Evolutionary conservation across 352 stramenopile species (phyloP), one percentile per base, ranked within the genome.

Genomic region (Peronosclerospora sorghi): DNA sequence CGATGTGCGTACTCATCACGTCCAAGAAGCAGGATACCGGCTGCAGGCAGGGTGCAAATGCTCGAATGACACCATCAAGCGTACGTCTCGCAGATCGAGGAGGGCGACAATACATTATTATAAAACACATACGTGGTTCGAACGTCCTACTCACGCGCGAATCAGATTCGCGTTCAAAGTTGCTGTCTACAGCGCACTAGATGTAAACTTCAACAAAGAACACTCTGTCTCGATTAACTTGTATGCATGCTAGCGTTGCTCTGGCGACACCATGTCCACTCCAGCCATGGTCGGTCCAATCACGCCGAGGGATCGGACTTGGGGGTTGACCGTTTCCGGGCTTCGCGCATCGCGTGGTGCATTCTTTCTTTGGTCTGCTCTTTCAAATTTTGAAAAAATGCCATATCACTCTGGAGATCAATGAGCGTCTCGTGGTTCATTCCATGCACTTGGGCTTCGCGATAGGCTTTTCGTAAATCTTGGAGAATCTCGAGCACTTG

Each of bases 311-410:
- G 45, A 30, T 63, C 72, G 20, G 55, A 35, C 26, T 59, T 63
- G 37, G 43, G 47, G 1, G 35, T 18, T n/a, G 48, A 41, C 0
- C 51, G 63, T 14, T 65, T 59, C 18, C 51, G 54, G 8, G 51
- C 37, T 29, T 84, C 61, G 34, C 70, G 67, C 62, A 83, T 74
- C 1, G 71, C 67, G 15, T 61, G 61, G 12, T 71, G 65, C 71
- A 86, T 83, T 14, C 68, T 59, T 14, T 83, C 69, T 41, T 87
- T 87, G 10, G 72, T 72, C 36, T 51, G 65, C 43, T 85, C 68
- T 39, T 87, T 87, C 15, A 87, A 47, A 14, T 47, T 62, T 23
- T 62, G 58, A 41, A 87, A 87, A 49, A 87, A 85, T 19, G 70
- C 65, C 32, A 87, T 68, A 59, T 87, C 75, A 44, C 84, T 70